Base-by-base conservation (phyloP, 1,284 basidiomycete species). In the Cystobasidium slooffiae region DNA sequence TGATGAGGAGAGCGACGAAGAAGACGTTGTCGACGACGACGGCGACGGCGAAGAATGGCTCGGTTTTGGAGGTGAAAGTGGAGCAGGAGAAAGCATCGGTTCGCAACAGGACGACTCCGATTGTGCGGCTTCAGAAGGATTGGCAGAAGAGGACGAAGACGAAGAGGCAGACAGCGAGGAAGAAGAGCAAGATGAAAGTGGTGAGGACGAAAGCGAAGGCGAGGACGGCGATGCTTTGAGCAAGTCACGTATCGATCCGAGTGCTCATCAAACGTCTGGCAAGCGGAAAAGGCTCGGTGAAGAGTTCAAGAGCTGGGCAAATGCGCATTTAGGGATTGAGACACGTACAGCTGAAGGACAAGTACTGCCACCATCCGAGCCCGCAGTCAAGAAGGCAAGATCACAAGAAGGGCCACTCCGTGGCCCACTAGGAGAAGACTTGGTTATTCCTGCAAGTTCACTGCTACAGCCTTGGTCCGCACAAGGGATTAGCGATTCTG, bases 231-330 rank as follows among this genome's bases (percentile, higher is more conserved):
- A 77, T 37, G 76, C 31, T 31, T 31, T 78, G 3, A 78, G 51
- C 52, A 78, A 12, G 14, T 20, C 20, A 68, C 9, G 3, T 41
- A n/a, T 18, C 46, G 41, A 46, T 20, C 14, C 14, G 80, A 75
- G 80, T 80, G 75, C 61, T 41, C 9, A 31, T 16, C 12, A 10
- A 5, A 63, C 6, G 16, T 6, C 8, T 14, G 61, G 61, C 43
- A 63, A 63, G 31, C 61, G 61, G 14, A 63, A 63, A 20, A 63
- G 61, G 22, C 61, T 63, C 14, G 61, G 59, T 8, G 39, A 85
- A 4, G 87, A 86, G 7, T 95, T 94, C 86, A 94, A 94, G 80
- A 85, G 88, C 55, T 95, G 93, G 93, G 93, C 93, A 0, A 82
- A 88, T 78, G 87, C 89, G 68, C 92, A 94, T 76, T 84, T 93